A percentile compares a stretch with the other conserved stretches of the same genome.
phyloP scores from a whole-genome alignment of 176 grass and related monocot species.

The Aegilops sharonensis region DNA sequence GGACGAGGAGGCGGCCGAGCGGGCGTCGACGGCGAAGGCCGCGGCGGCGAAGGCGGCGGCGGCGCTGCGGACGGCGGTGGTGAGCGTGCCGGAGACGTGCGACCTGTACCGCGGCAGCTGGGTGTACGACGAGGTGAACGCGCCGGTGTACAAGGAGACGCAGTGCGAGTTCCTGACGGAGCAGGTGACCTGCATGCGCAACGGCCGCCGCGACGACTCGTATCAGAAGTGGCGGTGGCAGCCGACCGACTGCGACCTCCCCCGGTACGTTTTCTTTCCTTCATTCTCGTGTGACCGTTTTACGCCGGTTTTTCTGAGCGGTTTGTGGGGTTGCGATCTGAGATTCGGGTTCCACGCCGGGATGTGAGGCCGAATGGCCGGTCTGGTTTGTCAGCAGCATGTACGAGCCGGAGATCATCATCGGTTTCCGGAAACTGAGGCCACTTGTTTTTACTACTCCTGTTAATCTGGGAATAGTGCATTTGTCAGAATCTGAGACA shows the following conservation, averaged over 20 bases:
- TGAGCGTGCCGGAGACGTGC: slow-evolving; percentile 65
- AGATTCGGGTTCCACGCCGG: not conserved
- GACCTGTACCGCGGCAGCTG: slow-evolving; percentile 73
- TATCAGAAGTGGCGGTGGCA: slow-evolving; percentile 97
- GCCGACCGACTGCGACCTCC: slow-evolving; percentile 71
- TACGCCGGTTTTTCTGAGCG: not conserved
- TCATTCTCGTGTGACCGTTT: not conserved
- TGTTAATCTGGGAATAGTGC: not conserved
- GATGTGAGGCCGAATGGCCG: not conserved
- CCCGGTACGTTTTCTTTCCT: slow-evolving; percentile 36
- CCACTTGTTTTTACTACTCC: too few relatives aligned
- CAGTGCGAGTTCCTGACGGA: slow-evolving; percentile 96
- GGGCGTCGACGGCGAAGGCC: slow-evolving; percentile 35
- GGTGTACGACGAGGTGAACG: slow-evolving; percentile 79
- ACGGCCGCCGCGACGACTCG: slow-evolving; percentile 77
- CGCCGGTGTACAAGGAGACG: slow-evolving; percentile 74
- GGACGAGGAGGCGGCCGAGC: slow-evolving; percentile 57
- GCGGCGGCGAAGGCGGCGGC: slow-evolving; percentile 31
- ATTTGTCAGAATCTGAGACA: not conserved
- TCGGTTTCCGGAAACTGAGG: not conserved
- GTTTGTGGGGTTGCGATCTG: not conserved
- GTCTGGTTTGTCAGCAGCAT: not conserved
- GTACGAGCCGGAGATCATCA: not conserved
- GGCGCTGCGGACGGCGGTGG: slow-evolving; percentile 36
- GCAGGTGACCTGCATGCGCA: slow-evolving; percentile 98